Conservation (phyloP, 768 basidiomycete species). For the Hortiboletus flavorubellus region DNA sequence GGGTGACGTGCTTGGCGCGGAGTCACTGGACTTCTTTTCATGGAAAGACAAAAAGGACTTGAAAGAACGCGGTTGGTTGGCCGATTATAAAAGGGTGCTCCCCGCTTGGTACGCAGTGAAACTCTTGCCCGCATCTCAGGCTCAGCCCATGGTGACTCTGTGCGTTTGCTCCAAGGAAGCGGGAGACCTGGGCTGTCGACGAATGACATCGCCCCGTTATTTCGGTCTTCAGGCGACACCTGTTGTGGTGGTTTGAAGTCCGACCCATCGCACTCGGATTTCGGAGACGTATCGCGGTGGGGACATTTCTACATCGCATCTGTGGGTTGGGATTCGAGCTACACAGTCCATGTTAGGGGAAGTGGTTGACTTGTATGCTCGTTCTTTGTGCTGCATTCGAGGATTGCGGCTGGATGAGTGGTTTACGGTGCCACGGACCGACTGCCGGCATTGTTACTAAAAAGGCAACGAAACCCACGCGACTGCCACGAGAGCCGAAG, state of each 20-base stretch:
- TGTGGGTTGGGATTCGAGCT: background rate
- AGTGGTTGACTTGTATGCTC: background rate
- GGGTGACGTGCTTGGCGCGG: background rate
- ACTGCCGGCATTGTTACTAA: slow-evolving; percentile 15
- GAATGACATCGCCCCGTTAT: background rate
- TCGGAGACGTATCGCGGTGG: background rate
- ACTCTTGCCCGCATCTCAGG: background rate
- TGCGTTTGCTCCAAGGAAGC: background rate
- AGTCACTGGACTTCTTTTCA: background rate
- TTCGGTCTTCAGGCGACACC: background rate
- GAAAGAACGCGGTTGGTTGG: background rate
- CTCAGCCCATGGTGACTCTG: background rate
- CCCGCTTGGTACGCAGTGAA: background rate
- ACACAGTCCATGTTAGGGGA: background rate
- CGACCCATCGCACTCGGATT: background rate
- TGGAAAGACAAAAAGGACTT: background rate
- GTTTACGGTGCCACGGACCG: slow-evolving; percentile 3
- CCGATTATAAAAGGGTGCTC: background rate
- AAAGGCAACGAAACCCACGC: slow-evolving; percentile 25
- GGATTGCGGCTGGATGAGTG: background rate
- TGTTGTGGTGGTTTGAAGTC: background rate
- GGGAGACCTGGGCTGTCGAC: background rate
- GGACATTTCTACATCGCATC: background rate
- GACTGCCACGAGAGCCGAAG: slow-evolving; percentile 36
- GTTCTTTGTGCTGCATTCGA: background rate